Conservation (phyloP, 2,329 filamentous ascomycete species). For the Colletotrichum theobromicola region DNA sequence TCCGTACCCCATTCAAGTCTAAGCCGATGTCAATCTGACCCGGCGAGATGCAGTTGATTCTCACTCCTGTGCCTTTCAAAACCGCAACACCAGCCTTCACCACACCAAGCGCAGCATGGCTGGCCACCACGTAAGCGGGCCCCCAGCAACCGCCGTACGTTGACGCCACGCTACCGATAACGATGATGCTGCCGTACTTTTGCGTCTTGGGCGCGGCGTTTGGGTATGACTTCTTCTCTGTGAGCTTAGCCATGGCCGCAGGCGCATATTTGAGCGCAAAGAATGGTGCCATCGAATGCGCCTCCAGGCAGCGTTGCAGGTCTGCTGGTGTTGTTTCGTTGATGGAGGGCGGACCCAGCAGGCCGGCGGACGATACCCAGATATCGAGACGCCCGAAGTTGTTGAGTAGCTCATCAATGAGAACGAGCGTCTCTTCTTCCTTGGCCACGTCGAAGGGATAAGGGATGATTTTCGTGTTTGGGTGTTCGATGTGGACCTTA, state of each 20-base stretch:
- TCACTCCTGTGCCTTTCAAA: conserved; percentile 62
- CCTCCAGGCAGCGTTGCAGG: conserved; percentile 63
- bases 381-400: conserved; percentile 64
- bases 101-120: conserved; percentile 65
- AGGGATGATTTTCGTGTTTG: conserved; percentile 65
- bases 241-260: conserved; percentile 66
- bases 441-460: conserved; percentile 64
- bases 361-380: conserved; percentile 63
- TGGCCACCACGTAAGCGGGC: conserved; percentile 64
- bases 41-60: conserved; percentile 59
- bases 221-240: conserved; percentile 57
- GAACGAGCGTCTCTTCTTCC: conserved; percentile 63
- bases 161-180: conserved; percentile 63
- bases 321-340: conserved; percentile 60
- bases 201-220: conserved; percentile 66
- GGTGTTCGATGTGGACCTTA: conserved; percentile 45
- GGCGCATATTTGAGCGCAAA: conserved; percentile 70
- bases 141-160: conserved; percentile 65
- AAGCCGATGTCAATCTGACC: conserved; percentile 45
- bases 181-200: conserved; percentile 66
- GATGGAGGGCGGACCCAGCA: conserved; percentile 63
- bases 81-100: conserved; percentile 62
- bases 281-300: conserved; percentile 66
- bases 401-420: conserved; percentile 69
- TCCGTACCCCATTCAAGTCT: conserved; percentile 44